phyloP scores from a whole-genome alignment of 2,329 filamentous ascomycete species.

The Stemphylium beticola region DNA sequence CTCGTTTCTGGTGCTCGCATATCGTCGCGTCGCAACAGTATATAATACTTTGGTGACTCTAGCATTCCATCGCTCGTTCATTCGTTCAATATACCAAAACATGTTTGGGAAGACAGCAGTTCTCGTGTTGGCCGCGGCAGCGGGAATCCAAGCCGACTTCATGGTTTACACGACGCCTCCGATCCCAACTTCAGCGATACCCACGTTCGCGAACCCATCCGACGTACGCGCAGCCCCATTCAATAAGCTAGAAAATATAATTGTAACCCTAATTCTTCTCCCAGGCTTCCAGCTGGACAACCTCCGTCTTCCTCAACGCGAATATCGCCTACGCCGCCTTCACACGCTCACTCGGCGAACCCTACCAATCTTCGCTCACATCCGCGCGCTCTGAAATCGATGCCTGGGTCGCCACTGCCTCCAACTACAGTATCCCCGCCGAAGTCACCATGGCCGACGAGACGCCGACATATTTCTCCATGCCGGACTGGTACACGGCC shows the following conservation, averaged over 20 bases:
- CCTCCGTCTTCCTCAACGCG: constrained; percentile 36
- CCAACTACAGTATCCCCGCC: constrained; percentile 36
- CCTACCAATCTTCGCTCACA: constrained; percentile 34
- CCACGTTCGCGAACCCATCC: constrained; percentile 29
- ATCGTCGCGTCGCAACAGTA: background rate
- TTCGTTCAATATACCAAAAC: background rate
- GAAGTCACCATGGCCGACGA: constrained; percentile 30
- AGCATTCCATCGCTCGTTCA: background rate
- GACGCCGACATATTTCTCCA: constrained; percentile 30
- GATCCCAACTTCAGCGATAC: constrained; percentile 36
- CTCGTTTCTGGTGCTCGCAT: background rate
- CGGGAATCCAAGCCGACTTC: constrained; percentile 34
- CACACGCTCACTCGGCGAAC: constrained; percentile 26
- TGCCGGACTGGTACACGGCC: constrained; percentile 39
- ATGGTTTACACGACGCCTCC: constrained; percentile 42
- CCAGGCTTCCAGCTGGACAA: constrained; percentile 37
- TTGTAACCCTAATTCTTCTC: constrained; percentile 3
- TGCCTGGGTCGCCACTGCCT: constrained; percentile 29
- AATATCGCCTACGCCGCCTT: constrained; percentile 30
- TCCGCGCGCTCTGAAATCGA: constrained; percentile 37
- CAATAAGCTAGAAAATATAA: background rate
- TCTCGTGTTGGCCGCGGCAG: constrained; percentile 22
- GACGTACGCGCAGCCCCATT: constrained; percentile 21
- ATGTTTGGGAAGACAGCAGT: constrained; percentile 24
- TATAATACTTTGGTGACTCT: background rate